phyloP scores from a whole-genome alignment of 2,329 filamentous ascomycete species.

The Fusarium haematococcum region DNA sequence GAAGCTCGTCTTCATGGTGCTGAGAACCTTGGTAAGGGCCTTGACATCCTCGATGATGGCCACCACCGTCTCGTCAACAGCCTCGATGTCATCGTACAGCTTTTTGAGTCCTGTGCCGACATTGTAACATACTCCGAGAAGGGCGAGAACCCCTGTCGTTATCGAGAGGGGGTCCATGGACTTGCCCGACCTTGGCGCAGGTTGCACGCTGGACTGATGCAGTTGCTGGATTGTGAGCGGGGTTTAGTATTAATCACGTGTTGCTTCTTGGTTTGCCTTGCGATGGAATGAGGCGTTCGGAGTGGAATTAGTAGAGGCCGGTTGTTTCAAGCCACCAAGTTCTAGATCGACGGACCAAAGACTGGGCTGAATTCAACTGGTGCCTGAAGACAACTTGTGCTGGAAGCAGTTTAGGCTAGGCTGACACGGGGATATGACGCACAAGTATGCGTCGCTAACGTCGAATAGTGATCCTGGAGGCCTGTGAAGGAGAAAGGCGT shows the following conservation, averaged over 20 bases:
- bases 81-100: neutral
- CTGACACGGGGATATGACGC: neutral
- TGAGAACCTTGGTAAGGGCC: conserved; percentile 1
- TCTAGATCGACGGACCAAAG: neutral
- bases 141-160: conserved; percentile 1
- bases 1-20: neutral
- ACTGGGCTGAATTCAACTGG: neutral
- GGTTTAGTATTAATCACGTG: neutral
- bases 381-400: neutral
- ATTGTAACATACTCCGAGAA: neutral
- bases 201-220: neutral
- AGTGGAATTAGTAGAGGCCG: neutral
- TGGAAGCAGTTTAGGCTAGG: neutral
- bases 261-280: neutral
- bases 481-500: neutral
- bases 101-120: neutral
- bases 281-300: neutral
- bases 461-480: neutral
- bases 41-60: neutral
- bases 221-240: neutral
- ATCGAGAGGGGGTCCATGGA: neutral
- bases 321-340: neutral
- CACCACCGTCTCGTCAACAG: neutral
- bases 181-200: neutral
- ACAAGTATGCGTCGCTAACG: neutral